Evolutionary conservation across 495 filamentous ascomycete genomes (phyloP).

Genomic region (Tricharina praecox): DNA sequence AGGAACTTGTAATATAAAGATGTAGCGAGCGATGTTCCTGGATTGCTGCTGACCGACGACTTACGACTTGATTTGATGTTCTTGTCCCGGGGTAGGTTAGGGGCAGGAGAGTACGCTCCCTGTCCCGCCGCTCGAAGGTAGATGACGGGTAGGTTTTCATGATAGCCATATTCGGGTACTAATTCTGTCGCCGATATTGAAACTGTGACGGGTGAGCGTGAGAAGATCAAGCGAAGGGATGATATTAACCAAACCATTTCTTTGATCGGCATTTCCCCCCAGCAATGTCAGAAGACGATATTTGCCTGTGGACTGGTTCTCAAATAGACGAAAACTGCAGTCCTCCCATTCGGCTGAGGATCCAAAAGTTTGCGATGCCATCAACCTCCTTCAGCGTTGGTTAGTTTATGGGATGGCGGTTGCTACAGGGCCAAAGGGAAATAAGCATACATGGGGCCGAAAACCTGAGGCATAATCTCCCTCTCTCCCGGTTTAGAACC

Average conservation of each 20-base stretch:
- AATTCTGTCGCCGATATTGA: conserved; percentile 11
- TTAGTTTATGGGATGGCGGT: neutral
- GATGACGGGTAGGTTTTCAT: conserved; percentile 15
- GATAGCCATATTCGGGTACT: conserved; percentile 20
- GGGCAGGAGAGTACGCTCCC: conserved; percentile 17
- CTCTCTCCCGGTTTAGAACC: conserved; percentile 16
- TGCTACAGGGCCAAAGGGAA: neutral
- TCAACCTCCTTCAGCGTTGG: conserved; percentile 8
- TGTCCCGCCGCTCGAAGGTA: conserved; percentile 14
- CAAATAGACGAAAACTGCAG: conserved; percentile 18
- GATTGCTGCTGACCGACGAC: neutral
- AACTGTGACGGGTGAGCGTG: conserved; percentile 6
- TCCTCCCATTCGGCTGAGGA: conserved; percentile 12
- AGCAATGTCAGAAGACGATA: conserved; percentile 16
- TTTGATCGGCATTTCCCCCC: conserved; percentile 12
- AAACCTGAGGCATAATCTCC: conserved; percentile 18
- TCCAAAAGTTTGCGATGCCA: conserved; percentile 13
- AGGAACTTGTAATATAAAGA: conserved; percentile 16
- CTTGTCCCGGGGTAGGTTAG: neutral
- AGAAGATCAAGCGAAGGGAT: too few relatives aligned
- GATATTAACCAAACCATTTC: too few relatives aligned
- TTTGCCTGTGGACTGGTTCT: conserved; percentile 8
- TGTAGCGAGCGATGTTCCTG: neutral
- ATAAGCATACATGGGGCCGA: conserved; percentile 10
- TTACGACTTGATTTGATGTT: neutral